Evolutionary conservation across 108 stramenopile genomes (phyloP).

Genomic region (Stephanodiscus minutulus): DNA sequence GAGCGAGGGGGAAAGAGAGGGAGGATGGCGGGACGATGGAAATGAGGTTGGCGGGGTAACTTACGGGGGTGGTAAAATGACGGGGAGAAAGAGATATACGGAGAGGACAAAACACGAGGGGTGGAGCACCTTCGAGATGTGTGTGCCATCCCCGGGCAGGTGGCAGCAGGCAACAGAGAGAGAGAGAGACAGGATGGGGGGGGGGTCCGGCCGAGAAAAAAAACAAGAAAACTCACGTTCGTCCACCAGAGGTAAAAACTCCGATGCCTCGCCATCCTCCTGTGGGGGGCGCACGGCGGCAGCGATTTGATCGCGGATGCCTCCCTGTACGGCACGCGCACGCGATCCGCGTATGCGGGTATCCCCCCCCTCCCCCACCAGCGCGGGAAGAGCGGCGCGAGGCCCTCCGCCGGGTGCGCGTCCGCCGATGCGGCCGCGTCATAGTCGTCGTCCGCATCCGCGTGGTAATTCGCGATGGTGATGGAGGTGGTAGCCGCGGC

Average conservation of each 20-base stretch:
- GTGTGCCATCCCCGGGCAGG: too few species aligned
- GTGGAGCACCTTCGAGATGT: too few species aligned
- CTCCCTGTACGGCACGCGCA: slow-evolving; percentile 22
- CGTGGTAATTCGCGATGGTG: not conserved
- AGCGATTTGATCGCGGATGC: slow-evolving; percentile 34
- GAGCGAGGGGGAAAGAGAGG: not conserved
- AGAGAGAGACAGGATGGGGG: too few species aligned
- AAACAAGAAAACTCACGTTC: slow-evolving; percentile 27
- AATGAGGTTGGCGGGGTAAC: not conserved
- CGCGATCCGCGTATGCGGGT: slow-evolving; percentile 18
- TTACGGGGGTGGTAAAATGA: too few species aligned
- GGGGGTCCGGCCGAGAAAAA: not conserved
- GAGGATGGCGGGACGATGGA: not conserved
- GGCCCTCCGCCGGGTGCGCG: slow-evolving; percentile 28
- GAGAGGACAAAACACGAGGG: too few species aligned
- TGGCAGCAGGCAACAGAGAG: too few species aligned
- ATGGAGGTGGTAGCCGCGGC: too few species aligned
- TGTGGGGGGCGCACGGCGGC: slow-evolving; percentile 40
- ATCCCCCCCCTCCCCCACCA: slow-evolving; percentile 27
- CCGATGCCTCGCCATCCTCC: slow-evolving; percentile 41
- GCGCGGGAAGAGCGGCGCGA: slow-evolving; percentile 32
- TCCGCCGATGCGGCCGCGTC: not conserved
- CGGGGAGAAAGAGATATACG: too few species aligned
- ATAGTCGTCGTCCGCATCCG: not conserved
- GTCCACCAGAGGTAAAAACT: slow-evolving; percentile 43